These are phyloP conservation scores for Decorospora gaudefroyi DNA, from an alignment of 2,329 filamentous ascomycete species.

Conservation along the genomic window DNA sequence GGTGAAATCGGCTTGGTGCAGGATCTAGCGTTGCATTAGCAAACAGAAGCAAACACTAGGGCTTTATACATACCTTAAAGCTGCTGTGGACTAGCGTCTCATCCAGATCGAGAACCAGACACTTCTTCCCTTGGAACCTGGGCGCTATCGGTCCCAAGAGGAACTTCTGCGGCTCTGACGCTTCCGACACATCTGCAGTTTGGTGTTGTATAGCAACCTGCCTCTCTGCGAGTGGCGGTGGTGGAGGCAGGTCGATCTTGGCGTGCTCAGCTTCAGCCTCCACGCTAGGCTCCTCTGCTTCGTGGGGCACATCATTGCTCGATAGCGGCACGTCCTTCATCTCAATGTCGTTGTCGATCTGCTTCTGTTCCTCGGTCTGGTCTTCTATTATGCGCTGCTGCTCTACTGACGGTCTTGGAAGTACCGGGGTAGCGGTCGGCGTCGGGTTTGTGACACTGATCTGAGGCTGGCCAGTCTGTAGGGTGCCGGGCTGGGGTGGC, in stretches of 20 bases:
- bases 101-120: slow-evolving; percentile 90
- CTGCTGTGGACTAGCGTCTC: slow-evolving; percentile 98
- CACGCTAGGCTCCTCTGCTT: slow-evolving; percentile 31
- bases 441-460: slow-evolving; percentile 54
- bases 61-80: slow-evolving; percentile 74
- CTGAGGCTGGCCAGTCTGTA: slow-evolving; percentile 45
- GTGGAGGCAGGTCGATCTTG: slow-evolving; percentile 60
- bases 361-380: slow-evolving; percentile 55
- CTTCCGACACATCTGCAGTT: slow-evolving; percentile 50
- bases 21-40: slow-evolving; percentile 65
- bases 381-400: slow-evolving; percentile 54
- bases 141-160: slow-evolving; percentile 81
- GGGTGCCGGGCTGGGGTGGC: slow-evolving; percentile 39
- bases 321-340: slow-evolving; percentile 66
- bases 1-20: slow-evolving; percentile 97
- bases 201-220: slow-evolving; percentile 48
- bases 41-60: background rate
- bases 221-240: slow-evolving; percentile 57
- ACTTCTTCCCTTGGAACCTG: slow-evolving; percentile 85
- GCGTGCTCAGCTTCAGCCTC: slow-evolving; percentile 35
- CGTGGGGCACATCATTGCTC: slow-evolving; percentile 55
- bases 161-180: slow-evolving; percentile 62
- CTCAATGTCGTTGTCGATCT: slow-evolving; percentile 61
- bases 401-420: slow-evolving; percentile 43
- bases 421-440: slow-evolving; percentile 48